A percentile compares a stretch with the other conserved stretches of the same genome.
phyloP scores from a whole-genome alignment of 2,329 filamentous ascomycete species.

The Nothophaeocryptopus gaeumannii region DNA sequence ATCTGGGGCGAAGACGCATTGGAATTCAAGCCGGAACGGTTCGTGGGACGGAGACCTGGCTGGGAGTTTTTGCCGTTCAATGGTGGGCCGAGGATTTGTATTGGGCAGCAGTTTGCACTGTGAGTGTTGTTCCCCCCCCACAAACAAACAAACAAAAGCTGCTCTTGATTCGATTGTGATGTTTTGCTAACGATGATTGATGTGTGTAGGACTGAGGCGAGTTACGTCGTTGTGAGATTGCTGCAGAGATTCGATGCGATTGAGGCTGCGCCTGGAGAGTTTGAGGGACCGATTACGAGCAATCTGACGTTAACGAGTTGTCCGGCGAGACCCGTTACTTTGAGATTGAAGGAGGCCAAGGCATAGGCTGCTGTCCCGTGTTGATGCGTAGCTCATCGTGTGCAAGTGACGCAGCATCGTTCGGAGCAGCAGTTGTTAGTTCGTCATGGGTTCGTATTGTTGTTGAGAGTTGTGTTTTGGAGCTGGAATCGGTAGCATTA shows the following conservation, averaged over 20 bases:
- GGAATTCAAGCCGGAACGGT: conserved; percentile 38
- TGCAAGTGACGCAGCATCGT: too few species aligned
- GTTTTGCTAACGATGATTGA: too few species aligned
- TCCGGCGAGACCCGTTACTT: conserved; percentile 26
- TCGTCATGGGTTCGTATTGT: too few species aligned
- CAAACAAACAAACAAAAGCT: too few species aligned
- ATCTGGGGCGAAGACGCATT: conserved; percentile 42
- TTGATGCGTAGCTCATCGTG: too few species aligned
- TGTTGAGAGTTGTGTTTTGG: too few species aligned
- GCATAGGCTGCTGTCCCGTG: too few species aligned
- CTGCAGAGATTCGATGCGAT: conserved; percentile 34
- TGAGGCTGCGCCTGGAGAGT: conserved; percentile 21
- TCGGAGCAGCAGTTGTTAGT: too few species aligned
- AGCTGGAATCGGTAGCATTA: too few species aligned
- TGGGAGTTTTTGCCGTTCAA: conserved; percentile 39
- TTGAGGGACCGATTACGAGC: conserved; percentile 22
- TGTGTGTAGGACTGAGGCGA: conserved; percentile 27
- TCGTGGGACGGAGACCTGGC: conserved; percentile 25
- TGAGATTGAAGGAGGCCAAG: conserved; percentile 27
- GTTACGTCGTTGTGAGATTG: conserved; percentile 31
- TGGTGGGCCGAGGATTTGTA: conserved; percentile 71
- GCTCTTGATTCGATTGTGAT: too few species aligned
- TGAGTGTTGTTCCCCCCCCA: too few species aligned
- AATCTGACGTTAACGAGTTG: conserved; percentile 32
- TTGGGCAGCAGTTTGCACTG: conserved; percentile 72